Conservation (phyloP, 2,329 filamentous ascomycete species). For the Alternaria ethzedia region DNA sequence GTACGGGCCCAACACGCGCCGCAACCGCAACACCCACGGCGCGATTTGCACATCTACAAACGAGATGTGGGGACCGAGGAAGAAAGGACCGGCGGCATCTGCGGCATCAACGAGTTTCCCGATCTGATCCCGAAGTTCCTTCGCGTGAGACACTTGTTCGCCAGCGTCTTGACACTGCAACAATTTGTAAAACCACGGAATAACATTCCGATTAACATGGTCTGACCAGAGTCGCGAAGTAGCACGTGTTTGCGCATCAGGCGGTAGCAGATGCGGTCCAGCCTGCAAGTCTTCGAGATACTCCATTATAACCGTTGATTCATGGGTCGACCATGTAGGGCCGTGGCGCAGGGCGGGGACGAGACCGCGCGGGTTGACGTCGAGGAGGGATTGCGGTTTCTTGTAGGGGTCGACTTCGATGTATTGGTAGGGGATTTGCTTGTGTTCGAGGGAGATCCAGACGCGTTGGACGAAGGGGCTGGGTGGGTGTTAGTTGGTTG, state of each 20-base stretch:
- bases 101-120: constrained; percentile 65
- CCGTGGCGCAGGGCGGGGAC: constrained; percentile 80
- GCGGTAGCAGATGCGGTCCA: constrained; percentile 68
- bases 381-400: constrained; percentile 72
- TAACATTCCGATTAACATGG: constrained; percentile 78
- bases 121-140: constrained; percentile 71
- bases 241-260: constrained; percentile 71
- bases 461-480: constrained; percentile 86
- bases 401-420: constrained; percentile 83
- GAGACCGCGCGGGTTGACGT: constrained; percentile 76
- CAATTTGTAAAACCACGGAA: constrained; percentile 77
- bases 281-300: constrained; percentile 80
- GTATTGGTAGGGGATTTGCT: constrained; percentile 81
- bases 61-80: constrained; percentile 62
- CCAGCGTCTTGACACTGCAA: constrained; percentile 68
- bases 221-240: constrained; percentile 81
- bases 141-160: constrained; percentile 65
- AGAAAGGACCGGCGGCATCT: constrained; percentile 70
- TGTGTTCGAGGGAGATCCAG: constrained; percentile 86
- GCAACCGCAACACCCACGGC: constrained; percentile 74
- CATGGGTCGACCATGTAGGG: constrained; percentile 77
- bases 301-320: constrained; percentile 83
- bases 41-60: constrained; percentile 79
- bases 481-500: constrained; percentile 14
- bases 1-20: constrained; percentile 69